These are phyloP conservation scores for Diaporthe sp. DNA, from an alignment of 2,329 filamentous ascomycete genomes.

Conservation along the genomic window DNA sequence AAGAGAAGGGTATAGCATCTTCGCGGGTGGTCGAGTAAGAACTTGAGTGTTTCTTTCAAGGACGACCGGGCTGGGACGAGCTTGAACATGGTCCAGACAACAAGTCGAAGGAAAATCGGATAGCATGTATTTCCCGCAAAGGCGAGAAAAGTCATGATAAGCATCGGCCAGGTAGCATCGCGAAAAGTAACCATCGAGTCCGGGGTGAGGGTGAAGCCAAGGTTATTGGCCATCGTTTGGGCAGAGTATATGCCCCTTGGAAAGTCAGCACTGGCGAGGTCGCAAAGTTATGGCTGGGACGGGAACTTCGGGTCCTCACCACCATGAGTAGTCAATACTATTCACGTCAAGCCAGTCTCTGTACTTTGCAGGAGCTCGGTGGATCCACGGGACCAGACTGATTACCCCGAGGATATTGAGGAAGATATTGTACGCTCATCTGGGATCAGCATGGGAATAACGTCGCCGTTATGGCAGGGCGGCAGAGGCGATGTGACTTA, in stretches of 20 bases:
- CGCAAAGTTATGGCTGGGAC: not conserved
- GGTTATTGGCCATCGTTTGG: conserved; percentile 61
- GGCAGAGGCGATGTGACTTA: not conserved
- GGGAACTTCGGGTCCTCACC: conserved; percentile 43
- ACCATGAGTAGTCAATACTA: conserved; percentile 60
- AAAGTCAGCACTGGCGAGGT: not conserved
- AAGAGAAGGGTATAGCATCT: conserved; percentile 74
- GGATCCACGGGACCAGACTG: conserved; percentile 62
- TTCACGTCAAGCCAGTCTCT: conserved; percentile 52
- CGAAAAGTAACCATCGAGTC: conserved; percentile 66
- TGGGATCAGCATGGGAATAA: conserved; percentile 38
- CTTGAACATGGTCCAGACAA: conserved; percentile 69
- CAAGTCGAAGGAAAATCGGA: conserved; percentile 68
- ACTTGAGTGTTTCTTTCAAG: conserved; percentile 61
- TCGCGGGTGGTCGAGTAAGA: conserved; percentile 72
- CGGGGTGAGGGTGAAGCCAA: conserved; percentile 67
- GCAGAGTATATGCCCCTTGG: conserved; percentile 57
- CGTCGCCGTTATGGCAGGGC: not conserved
- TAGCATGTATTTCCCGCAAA: conserved; percentile 69
- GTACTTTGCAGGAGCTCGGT: conserved; percentile 55
- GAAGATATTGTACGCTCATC: conserved; percentile 57
- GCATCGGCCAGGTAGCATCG: conserved; percentile 56
- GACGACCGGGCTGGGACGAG: conserved; percentile 53
- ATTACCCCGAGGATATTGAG: conserved; percentile 61
- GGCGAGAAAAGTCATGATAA: conserved; percentile 62